Evolutionary conservation across 495 filamentous ascomycete genomes (phyloP).

Genomic region (Geoglossum glabrum): DNA sequence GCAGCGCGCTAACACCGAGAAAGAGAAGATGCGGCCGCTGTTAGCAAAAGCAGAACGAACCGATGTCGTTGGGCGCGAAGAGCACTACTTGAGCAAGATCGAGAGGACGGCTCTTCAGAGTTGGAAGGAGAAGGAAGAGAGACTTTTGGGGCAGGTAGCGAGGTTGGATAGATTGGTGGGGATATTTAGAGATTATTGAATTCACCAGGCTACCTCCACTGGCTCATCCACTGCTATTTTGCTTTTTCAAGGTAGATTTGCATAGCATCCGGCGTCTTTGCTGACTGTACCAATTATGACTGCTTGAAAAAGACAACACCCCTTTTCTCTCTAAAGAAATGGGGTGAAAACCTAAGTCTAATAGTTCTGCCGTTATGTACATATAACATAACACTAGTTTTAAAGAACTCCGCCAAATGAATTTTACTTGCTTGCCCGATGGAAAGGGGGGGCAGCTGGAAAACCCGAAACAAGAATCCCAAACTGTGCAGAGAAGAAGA

Average conservation of each 20-base stretch:
- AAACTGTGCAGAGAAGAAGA: background rate
- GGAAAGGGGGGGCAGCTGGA: background rate
- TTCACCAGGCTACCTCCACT: background rate
- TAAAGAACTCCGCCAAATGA: background rate
- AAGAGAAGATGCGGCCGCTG: conserved; percentile 40
- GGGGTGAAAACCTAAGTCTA: background rate
- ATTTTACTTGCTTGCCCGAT: background rate
- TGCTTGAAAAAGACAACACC: too few relatives aligned
- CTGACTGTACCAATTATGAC: too few relatives aligned
- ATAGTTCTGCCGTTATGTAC: background rate
- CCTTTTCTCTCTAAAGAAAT: background rate
- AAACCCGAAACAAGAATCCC: background rate
- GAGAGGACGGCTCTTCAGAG: conserved; percentile 44
- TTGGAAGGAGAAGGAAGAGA: conserved; percentile 54
- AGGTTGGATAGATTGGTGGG: conserved; percentile 71
- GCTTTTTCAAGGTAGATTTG: background rate
- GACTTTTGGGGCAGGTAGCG: conserved; percentile 52
- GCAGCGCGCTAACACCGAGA: conserved; percentile 55
- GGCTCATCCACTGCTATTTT: background rate
- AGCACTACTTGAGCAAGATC: conserved; percentile 45
- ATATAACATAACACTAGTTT: background rate
- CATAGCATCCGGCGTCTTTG: background rate
- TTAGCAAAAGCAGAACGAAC: conserved; percentile 58
- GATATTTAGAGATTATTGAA: conserved; percentile 61
- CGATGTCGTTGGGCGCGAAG: conserved; percentile 65